Evolutionary conservation across 352 stramenopile genomes (phyloP).

Genomic region (Phytophthora gonapodyides): DNA sequence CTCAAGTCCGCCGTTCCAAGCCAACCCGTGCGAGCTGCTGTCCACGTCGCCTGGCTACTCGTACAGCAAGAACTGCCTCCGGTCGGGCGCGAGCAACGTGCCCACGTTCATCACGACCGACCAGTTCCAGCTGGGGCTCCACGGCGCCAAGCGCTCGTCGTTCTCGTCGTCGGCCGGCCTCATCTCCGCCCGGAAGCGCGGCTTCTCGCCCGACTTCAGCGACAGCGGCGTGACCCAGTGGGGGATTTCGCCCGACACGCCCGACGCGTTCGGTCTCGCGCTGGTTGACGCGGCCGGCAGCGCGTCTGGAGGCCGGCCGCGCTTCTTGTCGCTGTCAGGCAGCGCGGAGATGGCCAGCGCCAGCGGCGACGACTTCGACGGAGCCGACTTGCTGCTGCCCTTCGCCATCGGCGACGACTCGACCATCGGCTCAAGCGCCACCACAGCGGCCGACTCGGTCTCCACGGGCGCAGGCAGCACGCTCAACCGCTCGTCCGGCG

Average conservation of each 20-base stretch:
- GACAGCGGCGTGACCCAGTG: slow-evolving; percentile 59
- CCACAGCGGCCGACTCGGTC: slow-evolving; percentile 52
- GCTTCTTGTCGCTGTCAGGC: slow-evolving; percentile 48
- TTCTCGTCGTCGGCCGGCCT: slow-evolving; percentile 21
- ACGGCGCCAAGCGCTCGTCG: slow-evolving; percentile 23
- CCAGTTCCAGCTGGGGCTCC: slow-evolving; percentile 41
- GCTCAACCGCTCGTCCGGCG: slow-evolving; percentile 18
- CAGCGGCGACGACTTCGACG: slow-evolving; percentile 27
- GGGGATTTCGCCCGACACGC: slow-evolving; percentile 70
- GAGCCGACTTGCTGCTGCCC: slow-evolving; percentile 55
- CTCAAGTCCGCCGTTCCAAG: slow-evolving; percentile 66
- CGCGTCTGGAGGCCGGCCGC: slow-evolving; percentile 32
- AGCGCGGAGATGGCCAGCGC: slow-evolving; percentile 14
- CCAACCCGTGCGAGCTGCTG: slow-evolving; percentile 67
- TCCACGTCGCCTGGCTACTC: slow-evolving; percentile 77
- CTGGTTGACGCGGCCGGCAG: slow-evolving; percentile 38
- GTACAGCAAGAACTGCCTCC: slow-evolving; percentile 71
- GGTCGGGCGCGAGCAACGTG: slow-evolving; percentile 44
- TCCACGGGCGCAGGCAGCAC: slow-evolving; percentile 28
- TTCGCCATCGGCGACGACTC: slow-evolving; percentile 65
- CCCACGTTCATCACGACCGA: slow-evolving; percentile 69
- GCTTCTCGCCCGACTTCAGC: slow-evolving; percentile 71
- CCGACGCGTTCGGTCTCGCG: slow-evolving; percentile 64
- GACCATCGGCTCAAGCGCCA: slow-evolving; percentile 38
- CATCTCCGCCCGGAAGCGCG: slow-evolving; percentile 39